A percentile compares a stretch with the other conserved stretches of the same genome.
These are phyloP conservation scores for Wickerhamiella sergipiensis DNA, from an alignment of 805 yeast species.

Conservation along the genomic window DNA sequence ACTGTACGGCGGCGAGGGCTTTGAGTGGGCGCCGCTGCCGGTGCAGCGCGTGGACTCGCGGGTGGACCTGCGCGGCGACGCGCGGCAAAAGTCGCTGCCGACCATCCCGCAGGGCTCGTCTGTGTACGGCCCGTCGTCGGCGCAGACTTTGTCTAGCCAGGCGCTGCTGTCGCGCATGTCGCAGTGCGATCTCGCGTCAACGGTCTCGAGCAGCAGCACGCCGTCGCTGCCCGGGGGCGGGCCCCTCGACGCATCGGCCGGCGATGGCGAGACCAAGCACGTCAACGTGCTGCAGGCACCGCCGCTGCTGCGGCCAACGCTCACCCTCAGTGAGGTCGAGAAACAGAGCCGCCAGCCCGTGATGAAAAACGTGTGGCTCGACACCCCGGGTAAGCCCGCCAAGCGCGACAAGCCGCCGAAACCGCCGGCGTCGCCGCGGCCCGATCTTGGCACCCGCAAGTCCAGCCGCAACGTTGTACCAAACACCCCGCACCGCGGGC, in stretches of 20 bases:
- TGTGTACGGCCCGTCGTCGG: not conserved
- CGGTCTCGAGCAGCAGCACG: not conserved
- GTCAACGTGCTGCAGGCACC: not conserved
- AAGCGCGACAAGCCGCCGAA: not conserved
- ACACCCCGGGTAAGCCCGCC: constrained; percentile 7
- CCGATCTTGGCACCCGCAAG: constrained; percentile 5
- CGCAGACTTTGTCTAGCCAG: not conserved
- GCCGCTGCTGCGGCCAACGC: not conserved
- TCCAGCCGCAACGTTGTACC: constrained; percentile 1
- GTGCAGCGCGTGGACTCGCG: not conserved
- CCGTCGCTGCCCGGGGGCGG: not conserved
- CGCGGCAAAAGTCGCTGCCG: not conserved
- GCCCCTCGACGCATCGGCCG: not conserved
- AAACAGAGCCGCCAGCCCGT: constrained; percentile 8
- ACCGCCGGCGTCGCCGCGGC: not conserved
- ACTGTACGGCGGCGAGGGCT: not conserved
- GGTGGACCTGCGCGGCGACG: not conserved
- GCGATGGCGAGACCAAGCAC: not conserved
- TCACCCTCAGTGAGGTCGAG: not conserved
- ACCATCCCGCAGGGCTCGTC: not conserved
- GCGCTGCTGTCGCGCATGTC: not conserved
- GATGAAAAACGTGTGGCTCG: constrained; percentile 18
- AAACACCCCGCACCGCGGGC: not conserved
- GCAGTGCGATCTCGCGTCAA: not conserved
- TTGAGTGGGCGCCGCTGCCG: not conserved